These are phyloP conservation scores for Dendrocalamus latiflorus DNA, from an alignment of 202 grass and related monocot genomes.

Conservation along the genomic window DNA sequence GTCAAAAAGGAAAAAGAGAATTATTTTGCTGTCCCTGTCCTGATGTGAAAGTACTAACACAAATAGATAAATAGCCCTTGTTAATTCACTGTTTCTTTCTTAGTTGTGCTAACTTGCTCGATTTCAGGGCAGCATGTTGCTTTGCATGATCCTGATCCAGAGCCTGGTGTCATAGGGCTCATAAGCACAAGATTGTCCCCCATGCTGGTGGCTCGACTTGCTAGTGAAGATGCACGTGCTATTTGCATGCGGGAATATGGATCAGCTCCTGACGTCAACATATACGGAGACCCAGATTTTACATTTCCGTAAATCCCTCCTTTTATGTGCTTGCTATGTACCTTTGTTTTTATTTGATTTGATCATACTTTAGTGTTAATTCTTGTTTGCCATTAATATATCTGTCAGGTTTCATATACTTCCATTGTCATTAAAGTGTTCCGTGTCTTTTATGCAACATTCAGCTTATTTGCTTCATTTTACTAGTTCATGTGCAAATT, in stretches of 20 bases:
- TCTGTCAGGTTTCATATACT: neutral
- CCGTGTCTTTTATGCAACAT: neutral
- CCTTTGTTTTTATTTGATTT: neutral
- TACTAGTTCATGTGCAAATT: neutral
- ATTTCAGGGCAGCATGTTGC: constrained; percentile 92
- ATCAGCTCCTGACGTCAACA: constrained; percentile 70
- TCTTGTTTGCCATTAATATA: neutral
- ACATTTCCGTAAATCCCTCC: constrained; percentile 71
- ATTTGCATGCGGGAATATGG: constrained; percentile 92
- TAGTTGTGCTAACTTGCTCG: constrained; percentile 19
- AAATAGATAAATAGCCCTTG: neutral
- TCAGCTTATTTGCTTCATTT: neutral
- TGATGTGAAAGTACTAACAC: neutral
- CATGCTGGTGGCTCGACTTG: constrained; percentile 54
- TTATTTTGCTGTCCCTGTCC: neutral
- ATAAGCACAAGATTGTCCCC: constrained; percentile 90
- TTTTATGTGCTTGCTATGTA: neutral
- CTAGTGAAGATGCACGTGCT: constrained; percentile 87
- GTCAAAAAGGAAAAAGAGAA: neutral
- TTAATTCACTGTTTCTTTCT: neutral
- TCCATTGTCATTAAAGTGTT: constrained; percentile 1
- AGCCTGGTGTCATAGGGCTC: constrained; percentile 76
- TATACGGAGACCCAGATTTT: constrained; percentile 85
- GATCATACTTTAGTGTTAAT: neutral
- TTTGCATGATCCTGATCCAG: constrained; percentile 68